A percentile compares a stretch with the other conserved stretches of the same genome.
Evolutionary conservation across 1,284 basidiomycete genomes (phyloP).

Genomic region (Phylloporus sp.): DNA sequence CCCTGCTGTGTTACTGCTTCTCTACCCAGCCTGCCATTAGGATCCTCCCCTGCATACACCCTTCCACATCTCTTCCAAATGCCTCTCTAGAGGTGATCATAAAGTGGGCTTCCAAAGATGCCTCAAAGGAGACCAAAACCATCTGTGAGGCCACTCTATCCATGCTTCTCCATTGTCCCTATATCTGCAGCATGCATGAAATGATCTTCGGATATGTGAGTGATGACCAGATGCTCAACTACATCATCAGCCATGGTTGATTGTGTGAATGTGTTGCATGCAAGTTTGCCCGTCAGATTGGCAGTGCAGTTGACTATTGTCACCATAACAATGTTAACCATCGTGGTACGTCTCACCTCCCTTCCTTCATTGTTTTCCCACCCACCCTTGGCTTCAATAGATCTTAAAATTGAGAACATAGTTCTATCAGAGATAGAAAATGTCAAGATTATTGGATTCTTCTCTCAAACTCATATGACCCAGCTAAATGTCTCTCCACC

Average conservation of each 20-base stretch:
- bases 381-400: conserved; percentile 41
- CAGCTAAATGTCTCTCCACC: conserved; percentile 82
- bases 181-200: conserved; percentile 99
- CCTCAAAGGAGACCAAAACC: conserved; percentile 95
- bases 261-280: conserved; percentile 93
- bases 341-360: conserved; percentile 56
- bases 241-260: conserved; percentile 98
- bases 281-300: conserved; percentile 97
- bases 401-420: conserved; percentile 99
- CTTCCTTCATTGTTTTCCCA: conserved; percentile 14
- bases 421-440: conserved; percentile 98
- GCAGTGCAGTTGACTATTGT: conserved; percentile 94
- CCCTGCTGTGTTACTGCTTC: conserved; percentile 7
- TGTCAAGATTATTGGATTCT: conserved; percentile 99
- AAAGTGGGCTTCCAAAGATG: conserved; percentile 88
- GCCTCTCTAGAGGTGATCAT: conserved; percentile 63
- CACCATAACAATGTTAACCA: conserved; percentile 98
- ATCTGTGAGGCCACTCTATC: conserved; percentile 94
- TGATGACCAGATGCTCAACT: conserved; percentile 99
- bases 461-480: conserved; percentile 96
- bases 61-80: conserved; percentile 49
- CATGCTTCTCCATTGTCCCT: conserved; percentile 95
- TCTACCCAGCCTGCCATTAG: conserved; percentile 90
- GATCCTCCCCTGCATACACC: conserved; percentile 88
- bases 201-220: conserved; percentile 99